A percentile compares a stretch with the other conserved stretches of the same genome.
Evolutionary conservation across 2,329 filamentous ascomycete genomes (phyloP).

Genomic region (Apiospora pterosperma): DNA sequence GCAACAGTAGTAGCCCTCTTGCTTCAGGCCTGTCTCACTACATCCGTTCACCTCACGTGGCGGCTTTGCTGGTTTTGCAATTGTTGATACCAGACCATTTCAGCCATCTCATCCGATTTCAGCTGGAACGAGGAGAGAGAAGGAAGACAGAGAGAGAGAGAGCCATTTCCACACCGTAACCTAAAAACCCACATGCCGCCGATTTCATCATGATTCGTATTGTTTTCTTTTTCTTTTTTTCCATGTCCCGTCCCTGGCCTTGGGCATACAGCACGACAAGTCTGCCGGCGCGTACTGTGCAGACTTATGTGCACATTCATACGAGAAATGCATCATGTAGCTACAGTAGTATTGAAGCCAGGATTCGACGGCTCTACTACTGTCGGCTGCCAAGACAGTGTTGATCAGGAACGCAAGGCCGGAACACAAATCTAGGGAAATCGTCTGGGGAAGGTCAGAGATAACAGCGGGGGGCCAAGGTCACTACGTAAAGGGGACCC

Average conservation of each 20-base stretch:
- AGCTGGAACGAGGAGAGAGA: not conserved
- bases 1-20: not conserved
- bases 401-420: conserved; percentile 1
- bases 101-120: not conserved
- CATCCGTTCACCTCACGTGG: not conserved
- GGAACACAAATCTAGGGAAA: not conserved
- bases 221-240: not conserved
- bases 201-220: not conserved
- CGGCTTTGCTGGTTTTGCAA: not conserved
- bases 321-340: not conserved
- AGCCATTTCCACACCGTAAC: not conserved
- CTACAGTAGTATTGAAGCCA: not conserved
- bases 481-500: no score
- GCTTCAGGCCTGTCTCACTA: not conserved
- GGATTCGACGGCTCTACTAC: not conserved
- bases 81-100: not conserved
- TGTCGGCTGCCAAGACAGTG: not conserved
- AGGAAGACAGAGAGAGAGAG: not conserved
- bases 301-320: not conserved
- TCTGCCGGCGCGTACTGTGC: not conserved
- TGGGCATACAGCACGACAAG: not conserved
- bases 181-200: not conserved
- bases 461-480: not conserved
- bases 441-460: not conserved
- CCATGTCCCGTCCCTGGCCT: not conserved